Evolutionary conservation across 768 basidiomycete genomes (phyloP).

Genomic region (Mycena chlorophos): DNA sequence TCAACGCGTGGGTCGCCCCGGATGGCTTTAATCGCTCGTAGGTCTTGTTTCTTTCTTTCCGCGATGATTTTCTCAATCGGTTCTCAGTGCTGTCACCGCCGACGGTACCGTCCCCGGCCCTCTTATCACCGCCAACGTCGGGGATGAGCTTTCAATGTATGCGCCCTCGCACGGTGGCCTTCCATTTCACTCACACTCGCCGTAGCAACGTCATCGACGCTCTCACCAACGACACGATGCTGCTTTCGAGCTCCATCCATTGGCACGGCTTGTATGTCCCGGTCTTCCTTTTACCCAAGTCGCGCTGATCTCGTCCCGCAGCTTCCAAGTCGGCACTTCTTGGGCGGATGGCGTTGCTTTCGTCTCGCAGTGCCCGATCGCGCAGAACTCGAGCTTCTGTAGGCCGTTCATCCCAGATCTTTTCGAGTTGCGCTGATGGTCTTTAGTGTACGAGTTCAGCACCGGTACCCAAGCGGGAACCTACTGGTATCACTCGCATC

Average conservation of each 20-base stretch:
- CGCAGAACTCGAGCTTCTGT: neutral
- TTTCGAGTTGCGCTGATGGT: neutral
- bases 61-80: constrained; percentile 40
- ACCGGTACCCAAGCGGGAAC: constrained; percentile 27
- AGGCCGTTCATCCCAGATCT: neutral
- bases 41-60: constrained; percentile 34
- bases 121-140: neutral
- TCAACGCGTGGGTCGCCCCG: constrained; percentile 35
- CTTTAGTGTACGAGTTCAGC: neutral
- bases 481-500: constrained; percentile 38
- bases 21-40: constrained; percentile 32
- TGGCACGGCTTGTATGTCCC: neutral
- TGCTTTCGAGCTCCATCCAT: constrained; percentile 34
- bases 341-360: constrained; percentile 4
- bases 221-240: constrained; percentile 38
- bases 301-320: neutral
- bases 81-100: neutral
- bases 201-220: constrained; percentile 32
- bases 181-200: neutral
- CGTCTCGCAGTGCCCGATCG: constrained; percentile 10
- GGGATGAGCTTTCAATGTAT: neutral
- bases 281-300: neutral
- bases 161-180: neutral
- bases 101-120: neutral
- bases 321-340: neutral